Conservation (phyloP, 108 stramenopile genomes). For the Chaetoceros tenuissimus region DNA sequence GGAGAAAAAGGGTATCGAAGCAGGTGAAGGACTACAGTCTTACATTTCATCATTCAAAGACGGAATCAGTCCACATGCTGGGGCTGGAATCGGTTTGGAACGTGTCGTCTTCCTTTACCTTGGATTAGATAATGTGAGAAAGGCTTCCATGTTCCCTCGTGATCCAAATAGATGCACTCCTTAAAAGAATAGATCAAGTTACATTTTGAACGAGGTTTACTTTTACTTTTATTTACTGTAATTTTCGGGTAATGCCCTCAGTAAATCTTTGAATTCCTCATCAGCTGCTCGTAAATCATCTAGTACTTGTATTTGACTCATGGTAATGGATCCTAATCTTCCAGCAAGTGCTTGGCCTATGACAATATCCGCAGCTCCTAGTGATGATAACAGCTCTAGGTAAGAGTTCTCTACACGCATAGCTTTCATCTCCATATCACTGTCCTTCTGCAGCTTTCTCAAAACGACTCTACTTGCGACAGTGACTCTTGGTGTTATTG, state of each 20-base stretch:
- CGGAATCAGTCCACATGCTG: constrained; percentile 88
- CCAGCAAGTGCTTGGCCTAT: constrained; percentile 73
- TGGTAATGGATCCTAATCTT: constrained; percentile 47
- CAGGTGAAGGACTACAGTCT: constrained; percentile 58
- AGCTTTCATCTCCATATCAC: constrained; percentile 37
- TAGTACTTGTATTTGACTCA: constrained; percentile 67
- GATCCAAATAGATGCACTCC: constrained; percentile 93
- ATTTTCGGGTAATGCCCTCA: constrained; percentile 14
- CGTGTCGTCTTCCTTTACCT: constrained; percentile 95
- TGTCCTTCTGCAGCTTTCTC: constrained; percentile 1
- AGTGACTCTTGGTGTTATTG: constrained; percentile 43
- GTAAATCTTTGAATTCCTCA: constrained; percentile 42
- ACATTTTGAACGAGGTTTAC: neutral
- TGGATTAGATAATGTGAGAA: constrained; percentile 94
- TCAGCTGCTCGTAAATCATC: constrained; percentile 26
- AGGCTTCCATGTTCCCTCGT: constrained; percentile 97
- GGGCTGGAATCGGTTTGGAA: constrained; percentile 94
- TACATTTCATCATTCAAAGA: constrained; percentile 90
- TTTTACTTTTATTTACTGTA: neutral
- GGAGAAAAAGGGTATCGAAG: constrained; percentile 79
- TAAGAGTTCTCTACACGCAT: constrained; percentile 36
- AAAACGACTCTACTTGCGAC: constrained; percentile 29
- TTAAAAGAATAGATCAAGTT: constrained; percentile 25
- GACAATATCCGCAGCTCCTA: constrained; percentile 46
- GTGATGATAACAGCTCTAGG: constrained; percentile 30